Percentiles rank a stretch among this genome's conserved stretches.
phyloP scores from a whole-genome alignment of 345 rosid species.

The Eucalyptus victrix region DNA sequence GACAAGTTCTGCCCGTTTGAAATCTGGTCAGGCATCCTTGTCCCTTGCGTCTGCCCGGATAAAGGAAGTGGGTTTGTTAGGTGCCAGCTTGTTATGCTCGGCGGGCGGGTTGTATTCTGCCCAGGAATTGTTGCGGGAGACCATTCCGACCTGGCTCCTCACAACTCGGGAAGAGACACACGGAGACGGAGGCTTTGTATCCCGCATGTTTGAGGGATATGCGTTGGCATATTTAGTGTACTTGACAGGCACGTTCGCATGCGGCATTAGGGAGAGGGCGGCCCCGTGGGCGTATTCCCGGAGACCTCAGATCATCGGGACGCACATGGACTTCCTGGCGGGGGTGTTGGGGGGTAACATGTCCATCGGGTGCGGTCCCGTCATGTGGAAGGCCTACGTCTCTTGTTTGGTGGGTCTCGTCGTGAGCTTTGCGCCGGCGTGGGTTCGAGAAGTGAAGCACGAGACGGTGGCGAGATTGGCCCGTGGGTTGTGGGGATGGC shows the following conservation, averaged over 20 bases:
- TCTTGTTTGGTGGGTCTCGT: conserved; percentile 31
- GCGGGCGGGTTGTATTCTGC: conserved; percentile 39
- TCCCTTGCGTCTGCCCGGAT: conserved; percentile 26
- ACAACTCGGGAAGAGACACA: conserved; percentile 10
- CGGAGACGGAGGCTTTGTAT: conserved; percentile 8
- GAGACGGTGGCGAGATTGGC: conserved; percentile 42
- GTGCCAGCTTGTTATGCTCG: conserved; percentile 38
- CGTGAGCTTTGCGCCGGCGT: conserved; percentile 34
- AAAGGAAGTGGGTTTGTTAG: conserved; percentile 45
- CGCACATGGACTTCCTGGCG: conserved; percentile 42
- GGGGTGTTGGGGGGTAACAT: conserved; percentile 36
- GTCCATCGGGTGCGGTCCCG: conserved; percentile 36
- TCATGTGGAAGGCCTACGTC: conserved; percentile 56
- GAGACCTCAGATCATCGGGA: conserved; percentile 9
- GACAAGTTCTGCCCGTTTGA: conserved; percentile 12
- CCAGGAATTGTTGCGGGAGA: conserved; percentile 30
- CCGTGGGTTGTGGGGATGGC: conserved; percentile 36
- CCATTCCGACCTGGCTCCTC: conserved; percentile 52
- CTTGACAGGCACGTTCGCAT: conserved; percentile 21
- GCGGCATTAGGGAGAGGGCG: conserved; percentile 17
- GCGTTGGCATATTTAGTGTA: conserved; percentile 43
- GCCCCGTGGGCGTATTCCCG: conserved; percentile 12
- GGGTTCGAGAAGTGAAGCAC: conserved; percentile 32
- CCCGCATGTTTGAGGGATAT: conserved; percentile 32
- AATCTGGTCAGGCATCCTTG: conserved; percentile 33